phyloP scores from a whole-genome alignment of 495 filamentous ascomycete genomes.

The Mytilinidion resinicola region DNA sequence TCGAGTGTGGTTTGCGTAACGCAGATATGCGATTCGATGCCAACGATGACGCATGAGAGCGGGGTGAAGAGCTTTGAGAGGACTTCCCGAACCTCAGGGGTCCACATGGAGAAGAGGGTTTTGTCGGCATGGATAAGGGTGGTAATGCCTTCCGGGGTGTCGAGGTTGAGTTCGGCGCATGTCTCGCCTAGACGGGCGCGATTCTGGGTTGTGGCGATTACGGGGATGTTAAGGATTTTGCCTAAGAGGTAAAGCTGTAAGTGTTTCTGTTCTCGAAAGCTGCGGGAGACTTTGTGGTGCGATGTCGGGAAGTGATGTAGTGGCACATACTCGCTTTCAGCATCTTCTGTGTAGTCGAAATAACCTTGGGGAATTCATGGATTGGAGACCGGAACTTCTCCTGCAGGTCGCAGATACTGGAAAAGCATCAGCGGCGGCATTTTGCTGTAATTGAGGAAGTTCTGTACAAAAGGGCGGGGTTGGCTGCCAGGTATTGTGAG shows the following conservation, averaged over 20 bases:
- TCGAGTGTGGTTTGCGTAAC: slow-evolving; percentile 89
- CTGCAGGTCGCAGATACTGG: slow-evolving; percentile 90
- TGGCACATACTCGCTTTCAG: slow-evolving; percentile 42
- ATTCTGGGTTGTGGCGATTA: slow-evolving; percentile 81
- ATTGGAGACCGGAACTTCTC: slow-evolving; percentile 83
- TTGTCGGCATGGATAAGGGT: slow-evolving; percentile 66
- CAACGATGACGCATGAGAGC: slow-evolving; percentile 58
- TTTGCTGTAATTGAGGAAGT: not conserved
- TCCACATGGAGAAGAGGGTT: slow-evolving; percentile 80
- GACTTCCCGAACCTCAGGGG: slow-evolving; percentile 32
- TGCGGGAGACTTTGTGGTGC: not conserved
- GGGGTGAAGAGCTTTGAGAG: slow-evolving; percentile 18
- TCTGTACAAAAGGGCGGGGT: slow-evolving; percentile 34
- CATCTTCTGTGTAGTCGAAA: slow-evolving; percentile 48
- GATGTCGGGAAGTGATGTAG: not conserved
- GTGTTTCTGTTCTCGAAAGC: slow-evolving; percentile 7
- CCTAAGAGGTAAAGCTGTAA: slow-evolving; percentile 23
- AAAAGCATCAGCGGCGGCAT: slow-evolving; percentile 12
- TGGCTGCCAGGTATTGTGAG: slow-evolving; percentile 24
- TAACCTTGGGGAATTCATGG: slow-evolving; percentile 70
- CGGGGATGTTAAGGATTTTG: slow-evolving; percentile 63
- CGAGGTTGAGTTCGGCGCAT: slow-evolving; percentile 58
- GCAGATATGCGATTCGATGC: slow-evolving; percentile 93
- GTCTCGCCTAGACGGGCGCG: slow-evolving; percentile 67
- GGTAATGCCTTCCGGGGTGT: slow-evolving; percentile 32